A percentile compares a stretch with the other conserved stretches of the same genome.
phyloP scores from a whole-genome alignment of 257 asterid species.

The Rehmannia glutinosa region DNA sequence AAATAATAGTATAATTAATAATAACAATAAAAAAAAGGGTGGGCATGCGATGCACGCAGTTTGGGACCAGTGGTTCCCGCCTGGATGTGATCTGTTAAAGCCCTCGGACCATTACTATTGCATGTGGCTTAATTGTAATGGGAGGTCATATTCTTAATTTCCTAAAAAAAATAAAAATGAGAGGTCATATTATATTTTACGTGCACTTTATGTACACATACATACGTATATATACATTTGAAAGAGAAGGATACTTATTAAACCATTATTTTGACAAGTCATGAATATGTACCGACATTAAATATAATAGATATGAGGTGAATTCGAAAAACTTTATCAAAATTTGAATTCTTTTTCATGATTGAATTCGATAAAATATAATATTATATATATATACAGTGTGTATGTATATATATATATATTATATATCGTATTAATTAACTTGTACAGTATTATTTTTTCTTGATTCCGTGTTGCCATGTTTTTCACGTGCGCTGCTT shows the following conservation, averaged over 20 bases:
- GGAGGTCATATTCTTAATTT: too few species aligned
- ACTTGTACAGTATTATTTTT: neutral
- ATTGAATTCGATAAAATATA: too few species aligned
- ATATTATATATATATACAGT: too few species aligned
- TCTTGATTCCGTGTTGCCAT: neutral
- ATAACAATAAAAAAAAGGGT: neutral
- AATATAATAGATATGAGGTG: too few species aligned
- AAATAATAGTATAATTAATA: neutral
- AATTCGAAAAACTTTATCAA: too few species aligned
- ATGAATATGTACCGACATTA: too few species aligned
- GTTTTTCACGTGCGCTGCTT: neutral
- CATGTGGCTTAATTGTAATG: conserved; percentile 7
- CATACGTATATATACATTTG: too few species aligned
- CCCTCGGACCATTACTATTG: neutral
- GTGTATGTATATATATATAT: neutral
- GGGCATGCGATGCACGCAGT: neutral
- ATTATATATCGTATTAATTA: neutral
- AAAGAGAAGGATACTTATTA: too few species aligned
- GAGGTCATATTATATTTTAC: neutral
- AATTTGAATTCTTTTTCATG: too few species aligned
- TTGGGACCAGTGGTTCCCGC: neutral
- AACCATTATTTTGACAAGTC: too few species aligned
- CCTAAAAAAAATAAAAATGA: too few species aligned
- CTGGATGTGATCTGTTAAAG: conserved; percentile 15
- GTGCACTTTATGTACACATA: too few species aligned